phyloP scores from a whole-genome alignment of 495 filamentous ascomycete species.

The Xylaria scruposa region DNA sequence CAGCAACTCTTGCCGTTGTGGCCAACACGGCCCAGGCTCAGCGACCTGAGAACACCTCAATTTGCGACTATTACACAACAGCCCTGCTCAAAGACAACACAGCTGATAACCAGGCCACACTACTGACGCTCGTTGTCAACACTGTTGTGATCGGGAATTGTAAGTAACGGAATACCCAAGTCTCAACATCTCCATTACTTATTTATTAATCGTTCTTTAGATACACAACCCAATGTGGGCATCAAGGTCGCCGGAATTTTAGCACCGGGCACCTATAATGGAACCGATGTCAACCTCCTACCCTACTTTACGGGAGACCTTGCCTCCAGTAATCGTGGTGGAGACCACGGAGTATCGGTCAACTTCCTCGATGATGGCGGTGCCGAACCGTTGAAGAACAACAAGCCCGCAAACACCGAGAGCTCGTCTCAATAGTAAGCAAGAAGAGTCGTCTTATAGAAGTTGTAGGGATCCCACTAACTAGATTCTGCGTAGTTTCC shows the following conservation, averaged over 20 bases:
- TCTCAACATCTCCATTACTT: neutral
- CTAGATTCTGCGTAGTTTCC: slow-evolving; percentile 40
- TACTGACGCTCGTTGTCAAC: slow-evolving; percentile 61
- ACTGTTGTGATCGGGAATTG: slow-evolving; percentile 63
- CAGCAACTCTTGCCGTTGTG: slow-evolving; percentile 35
- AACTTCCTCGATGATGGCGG: slow-evolving; percentile 66
- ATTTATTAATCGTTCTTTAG: slow-evolving; percentile 29
- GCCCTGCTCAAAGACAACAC: slow-evolving; percentile 59
- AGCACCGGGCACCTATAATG: slow-evolving; percentile 50
- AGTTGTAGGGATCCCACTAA: neutral
- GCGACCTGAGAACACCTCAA: slow-evolving; percentile 52
- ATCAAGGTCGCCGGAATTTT: slow-evolving; percentile 60
- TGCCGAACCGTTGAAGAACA: slow-evolving; percentile 55
- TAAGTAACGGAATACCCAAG: slow-evolving; percentile 21
- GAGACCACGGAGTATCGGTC: slow-evolving; percentile 43
- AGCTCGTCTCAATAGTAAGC: slow-evolving; percentile 60
- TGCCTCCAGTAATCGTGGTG: slow-evolving; percentile 53
- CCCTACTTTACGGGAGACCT: slow-evolving; percentile 61
- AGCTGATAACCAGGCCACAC: slow-evolving; percentile 56
- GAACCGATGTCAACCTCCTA: slow-evolving; percentile 56
- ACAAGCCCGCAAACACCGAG: slow-evolving; percentile 53
- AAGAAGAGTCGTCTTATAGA: neutral
- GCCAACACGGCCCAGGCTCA: slow-evolving; percentile 44
- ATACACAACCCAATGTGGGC: slow-evolving; percentile 54
- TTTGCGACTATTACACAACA: slow-evolving; percentile 64